phyloP scores from a whole-genome alignment of 257 asterid genomes.

The Handroanthus guayacan region DNA sequence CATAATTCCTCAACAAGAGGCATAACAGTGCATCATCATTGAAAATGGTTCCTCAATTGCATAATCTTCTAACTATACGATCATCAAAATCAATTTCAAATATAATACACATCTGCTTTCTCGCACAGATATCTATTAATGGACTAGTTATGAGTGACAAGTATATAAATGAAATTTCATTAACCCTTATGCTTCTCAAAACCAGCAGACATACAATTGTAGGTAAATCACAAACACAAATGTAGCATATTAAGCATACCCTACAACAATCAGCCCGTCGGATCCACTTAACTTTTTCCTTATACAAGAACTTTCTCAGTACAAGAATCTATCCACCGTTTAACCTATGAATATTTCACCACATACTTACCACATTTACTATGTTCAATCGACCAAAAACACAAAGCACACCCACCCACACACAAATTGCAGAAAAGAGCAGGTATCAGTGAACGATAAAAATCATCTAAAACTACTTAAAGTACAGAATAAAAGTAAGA shows the following conservation, averaged over 20 bases:
- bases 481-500: not conserved
- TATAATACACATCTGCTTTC: not conserved
- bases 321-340: not conserved
- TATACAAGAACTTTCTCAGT: not conserved
- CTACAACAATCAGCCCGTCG: not conserved
- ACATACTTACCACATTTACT: not conserved
- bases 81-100: not conserved
- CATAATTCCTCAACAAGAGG: not conserved
- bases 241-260: not conserved
- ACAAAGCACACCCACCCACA: not conserved
- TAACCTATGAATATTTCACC: not conserved
- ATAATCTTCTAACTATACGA: not conserved
- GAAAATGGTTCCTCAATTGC: not conserved
- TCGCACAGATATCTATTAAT: not conserved
- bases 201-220: not conserved
- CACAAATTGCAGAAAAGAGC: not conserved
- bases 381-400: not conserved
- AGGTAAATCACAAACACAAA: not conserved
- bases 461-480: conserved; percentile 3
- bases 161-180: not conserved
- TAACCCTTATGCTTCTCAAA: not conserved
- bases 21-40: not conserved
- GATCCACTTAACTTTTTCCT: not conserved
- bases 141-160: not conserved
- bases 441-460: conserved; percentile 11